A percentile compares a stretch with the other conserved stretches of the same genome.
These are phyloP conservation scores for Laguncularia racemosa DNA, from an alignment of 345 rosid genomes.

Conservation along the genomic window DNA sequence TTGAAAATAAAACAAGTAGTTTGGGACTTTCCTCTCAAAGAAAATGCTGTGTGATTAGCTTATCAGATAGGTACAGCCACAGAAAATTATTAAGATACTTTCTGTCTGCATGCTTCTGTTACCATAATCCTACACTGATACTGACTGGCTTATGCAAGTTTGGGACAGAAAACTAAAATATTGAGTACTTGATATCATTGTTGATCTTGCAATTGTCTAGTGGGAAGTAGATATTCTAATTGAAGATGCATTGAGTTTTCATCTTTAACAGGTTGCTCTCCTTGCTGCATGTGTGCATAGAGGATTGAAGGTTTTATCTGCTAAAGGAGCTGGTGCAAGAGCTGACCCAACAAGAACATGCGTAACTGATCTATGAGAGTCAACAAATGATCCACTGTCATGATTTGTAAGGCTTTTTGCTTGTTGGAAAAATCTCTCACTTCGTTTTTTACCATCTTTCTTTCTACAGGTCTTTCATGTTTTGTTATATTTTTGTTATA, in stretches of 20 bases:
- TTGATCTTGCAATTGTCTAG: not conserved
- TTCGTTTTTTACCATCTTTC: not conserved
- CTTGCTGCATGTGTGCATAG: conserved; percentile 87
- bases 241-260: conserved; percentile 9
- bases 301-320: conserved; percentile 81
- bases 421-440: not conserved
- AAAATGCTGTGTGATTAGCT: too few species aligned
- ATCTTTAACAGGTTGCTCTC: conserved; percentile 69
- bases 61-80: too few species aligned
- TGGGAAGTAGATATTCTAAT: not conserved
- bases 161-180: not conserved
- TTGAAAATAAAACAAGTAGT: too few species aligned
- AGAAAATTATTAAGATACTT: too few species aligned
- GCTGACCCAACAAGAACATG: conserved; percentile 98
- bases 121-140: too few species aligned
- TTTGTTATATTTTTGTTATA: too few species aligned
- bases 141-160: too few species aligned
- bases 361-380: conserved; percentile 85
- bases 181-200: not conserved
- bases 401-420: conserved; percentile 43
- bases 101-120: too few species aligned
- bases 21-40: too few species aligned
- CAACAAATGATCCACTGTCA: conserved; percentile 89
- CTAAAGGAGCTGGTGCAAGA: conserved; percentile 98
- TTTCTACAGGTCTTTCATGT: not conserved